Percentiles rank a stretch among this genome's conserved stretches.
Evolutionary conservation across 305 asterid species (phyloP).

Genomic region (Fraxinus latifolia): DNA sequence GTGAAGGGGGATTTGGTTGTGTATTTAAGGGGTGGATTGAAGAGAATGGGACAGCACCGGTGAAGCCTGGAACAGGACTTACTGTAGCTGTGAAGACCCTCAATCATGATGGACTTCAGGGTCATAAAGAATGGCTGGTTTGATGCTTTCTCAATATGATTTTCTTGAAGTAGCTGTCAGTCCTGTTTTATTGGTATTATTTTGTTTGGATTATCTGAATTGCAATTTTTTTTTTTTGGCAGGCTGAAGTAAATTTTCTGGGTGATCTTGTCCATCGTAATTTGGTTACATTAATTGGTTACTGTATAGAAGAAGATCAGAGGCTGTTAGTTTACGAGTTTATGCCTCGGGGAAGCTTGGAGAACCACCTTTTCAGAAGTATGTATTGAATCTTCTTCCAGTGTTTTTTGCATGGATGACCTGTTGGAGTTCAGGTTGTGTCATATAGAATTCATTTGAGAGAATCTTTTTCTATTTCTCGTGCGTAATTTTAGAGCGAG

Average conservation of each 20-base stretch:
- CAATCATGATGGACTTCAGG: conserved; percentile 96
- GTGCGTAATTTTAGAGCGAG: not conserved
- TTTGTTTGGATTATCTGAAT: conserved; percentile 11
- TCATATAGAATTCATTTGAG: not conserved
- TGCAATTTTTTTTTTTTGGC: conserved; percentile 33
- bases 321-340: conserved; percentile 88
- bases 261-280: conserved; percentile 87
- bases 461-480: not conserved
- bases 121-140: conserved; percentile 99
- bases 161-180: conserved; percentile 7
- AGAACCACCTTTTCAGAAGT: conserved; percentile 94
- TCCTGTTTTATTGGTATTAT: not conserved
- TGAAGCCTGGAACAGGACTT: conserved; percentile 94
- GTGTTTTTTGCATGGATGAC: not conserved
- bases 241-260: conserved; percentile 94
- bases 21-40: conserved; percentile 96
- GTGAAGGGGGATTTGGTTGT: conserved; percentile 97
- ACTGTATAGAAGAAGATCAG: conserved; percentile 94
- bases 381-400: conserved; percentile 29
- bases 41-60: conserved; percentile 95
- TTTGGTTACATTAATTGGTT: conserved; percentile 87
- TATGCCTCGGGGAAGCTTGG: conserved; percentile 98
- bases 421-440: not conserved
- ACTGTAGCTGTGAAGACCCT: conserved; percentile 95
- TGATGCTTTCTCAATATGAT: conserved; percentile 30